phyloP scores from a whole-genome alignment of 1,284 basidiomycete species.

The Dichomitus squalens region DNA sequence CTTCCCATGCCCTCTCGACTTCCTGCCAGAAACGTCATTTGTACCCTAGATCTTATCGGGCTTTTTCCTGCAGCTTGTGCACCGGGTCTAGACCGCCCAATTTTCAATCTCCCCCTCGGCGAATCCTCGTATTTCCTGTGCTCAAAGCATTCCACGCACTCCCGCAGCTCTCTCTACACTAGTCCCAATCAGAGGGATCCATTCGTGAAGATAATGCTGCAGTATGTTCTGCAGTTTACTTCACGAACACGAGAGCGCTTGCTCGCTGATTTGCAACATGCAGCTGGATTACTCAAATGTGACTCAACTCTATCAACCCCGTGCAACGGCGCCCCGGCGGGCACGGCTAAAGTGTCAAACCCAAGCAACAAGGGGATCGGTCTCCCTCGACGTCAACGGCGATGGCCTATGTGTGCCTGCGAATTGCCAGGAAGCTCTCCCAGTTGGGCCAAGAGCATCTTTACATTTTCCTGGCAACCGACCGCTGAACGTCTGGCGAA shows the following conservation, averaged over 20 bases:
- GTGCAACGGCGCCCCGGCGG: background rate
- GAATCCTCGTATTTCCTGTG: background rate
- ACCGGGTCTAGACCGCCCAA: background rate
- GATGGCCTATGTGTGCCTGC: background rate
- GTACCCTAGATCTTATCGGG: conserved; percentile 21
- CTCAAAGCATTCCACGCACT: no score
- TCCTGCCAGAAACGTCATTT: conserved; percentile 18
- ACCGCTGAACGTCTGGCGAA: no score
- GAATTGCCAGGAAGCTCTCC: background rate
- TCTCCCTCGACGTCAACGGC: background rate
- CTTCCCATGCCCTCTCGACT: conserved; percentile 1
- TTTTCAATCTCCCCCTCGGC: background rate
- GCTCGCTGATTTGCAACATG: background rate
- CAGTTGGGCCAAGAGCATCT: no score
- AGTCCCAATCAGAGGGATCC: no score
- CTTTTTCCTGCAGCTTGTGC: background rate
- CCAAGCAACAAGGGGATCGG: background rate
- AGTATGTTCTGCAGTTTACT: background rate
- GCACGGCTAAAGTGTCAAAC: background rate
- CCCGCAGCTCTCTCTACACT: no score
- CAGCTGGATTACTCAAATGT: background rate
- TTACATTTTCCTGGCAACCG: no score
- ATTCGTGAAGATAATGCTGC: background rate
- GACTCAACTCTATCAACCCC: background rate
- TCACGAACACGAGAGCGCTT: background rate